Evolutionary conservation across 2,329 filamentous ascomycete species (phyloP), one percentile per base, ranked within the genome.

Genomic region (Fusarium mangiferae): DNA sequence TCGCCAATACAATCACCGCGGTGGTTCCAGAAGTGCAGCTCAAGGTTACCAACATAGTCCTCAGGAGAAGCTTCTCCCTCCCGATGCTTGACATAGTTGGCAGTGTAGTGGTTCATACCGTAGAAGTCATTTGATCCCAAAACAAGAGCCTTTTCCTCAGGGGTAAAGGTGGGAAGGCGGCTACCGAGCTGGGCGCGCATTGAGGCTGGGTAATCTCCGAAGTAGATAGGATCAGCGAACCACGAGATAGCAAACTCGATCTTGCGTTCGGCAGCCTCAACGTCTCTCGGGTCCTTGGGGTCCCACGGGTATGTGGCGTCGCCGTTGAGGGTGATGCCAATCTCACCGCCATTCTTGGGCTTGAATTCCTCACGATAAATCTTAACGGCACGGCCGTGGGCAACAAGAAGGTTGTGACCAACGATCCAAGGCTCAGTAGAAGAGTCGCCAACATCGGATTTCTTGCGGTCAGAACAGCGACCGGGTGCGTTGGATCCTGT

Each of bases 21-120:
- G 83, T 95, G 94, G 86, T 91, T 92, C 80, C 90, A 87, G 74
- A 93, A 90, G 45, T 92, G 87, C 5, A 90, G 87, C 77, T 96
- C 93, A 41, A 97, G 84, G 82, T 97, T 93, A 60, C 94, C 94
- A 18, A 90, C 84, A 82, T 90, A 90, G 84, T 97, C 94, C 57
- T 92, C 87, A 8, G 85, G 84, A 3, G 89, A 86, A 1, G 93
- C 84, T 54, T 87, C 84, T 12, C 87, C 88, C 13, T 88, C 87
- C 79, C 90, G 90, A 84, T 95, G 91, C 81, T 91, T 91, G 84
- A 97, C 91, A 84, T 93, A 97, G 87, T 96, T 94, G 79, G 94
- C 92, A 57, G 93, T 95, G 86, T 97, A 97, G 87, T 95, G 93
- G 86, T 97, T 97, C 93, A 96, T 96, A 82, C 94, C 94, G 83